Base-by-base conservation (phyloP, 1,284 basidiomycete genomes). In the Stereum hirsutum region DNA sequence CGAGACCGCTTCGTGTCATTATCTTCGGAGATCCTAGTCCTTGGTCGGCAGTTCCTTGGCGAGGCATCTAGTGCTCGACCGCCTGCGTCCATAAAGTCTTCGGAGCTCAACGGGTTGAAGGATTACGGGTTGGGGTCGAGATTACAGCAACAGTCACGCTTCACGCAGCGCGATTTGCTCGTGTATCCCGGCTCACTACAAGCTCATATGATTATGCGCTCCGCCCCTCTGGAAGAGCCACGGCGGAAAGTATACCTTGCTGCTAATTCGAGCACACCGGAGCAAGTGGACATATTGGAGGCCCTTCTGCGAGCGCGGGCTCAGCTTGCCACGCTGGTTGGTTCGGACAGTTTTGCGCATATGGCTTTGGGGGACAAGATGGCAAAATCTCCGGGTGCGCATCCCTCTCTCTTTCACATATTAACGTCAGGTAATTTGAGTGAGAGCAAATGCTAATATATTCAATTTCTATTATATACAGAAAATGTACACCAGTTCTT, bases 291-390 rank as follows among this genome's bases (percentile, higher is more conserved):
- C 20, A 74, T 79, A 4, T 62, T 97, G 30, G 92, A 96, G 52
- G 64, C 64, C n/a, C 66, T 97, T 44, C 64, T 98, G 15, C 68
- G 68, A 26, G 78, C 79, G 36, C 75, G 93, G 19, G 85, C 81
- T 6, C 76, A 91, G 54, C 69, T 95, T 7, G 91, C 93, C 1
- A 74, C 66, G 20, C 65, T 96, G 15, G 81, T 94, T 15, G 92
- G 93, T 6, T 78, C 80, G 54, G 69, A 80, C 34, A 92, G 84
- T 50, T 97, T 78, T 67, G 89, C 81, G 0, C 78, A 89, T 47
- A 85, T 95, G 72, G 77, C 82, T 1, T 70, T 96, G 6, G 75
- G 78, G 24, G 92, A 96, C 62, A 97, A 95, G 66, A 97, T 97
- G 93, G 92, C 91, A 4, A 89, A 86, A 62, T 86, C 77, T 32